Conservation (phyloP, 768 basidiomycete species). For the Pilatotrama ljubarskyi region DNA sequence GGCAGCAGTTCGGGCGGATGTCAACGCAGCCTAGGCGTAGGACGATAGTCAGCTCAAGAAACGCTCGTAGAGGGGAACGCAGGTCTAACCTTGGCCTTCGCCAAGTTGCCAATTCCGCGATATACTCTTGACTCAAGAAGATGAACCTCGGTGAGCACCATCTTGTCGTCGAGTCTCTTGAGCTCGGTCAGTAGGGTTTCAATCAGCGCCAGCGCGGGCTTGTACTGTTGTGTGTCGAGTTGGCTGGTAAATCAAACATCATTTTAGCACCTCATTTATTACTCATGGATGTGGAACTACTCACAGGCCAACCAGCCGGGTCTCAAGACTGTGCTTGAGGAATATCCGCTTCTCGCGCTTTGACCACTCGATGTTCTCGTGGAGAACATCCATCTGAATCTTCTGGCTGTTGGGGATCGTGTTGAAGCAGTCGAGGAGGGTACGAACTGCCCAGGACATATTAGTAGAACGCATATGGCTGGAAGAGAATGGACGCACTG, state of each 20-base stretch:
- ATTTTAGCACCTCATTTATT: neutral
- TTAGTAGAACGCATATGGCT: neutral
- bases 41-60: neutral
- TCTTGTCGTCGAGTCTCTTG: conserved; percentile 93
- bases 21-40: conserved; percentile 72
- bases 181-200: conserved; percentile 89
- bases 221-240: conserved; percentile 74
- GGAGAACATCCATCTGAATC: conserved; percentile 81
- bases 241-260: conserved; percentile 43
- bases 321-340: conserved; percentile 91
- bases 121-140: conserved; percentile 91
- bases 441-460: conserved; percentile 64
- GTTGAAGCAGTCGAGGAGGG: conserved; percentile 87
- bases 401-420: conserved; percentile 72
- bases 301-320: conserved; percentile 76
- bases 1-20: conserved; percentile 89
- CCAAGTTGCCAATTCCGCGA: conserved; percentile 83
- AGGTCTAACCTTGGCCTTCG: conserved; percentile 80
- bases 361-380: conserved; percentile 93
- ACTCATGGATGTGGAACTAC: conserved; percentile 21
- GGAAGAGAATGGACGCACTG: conserved; percentile 50
- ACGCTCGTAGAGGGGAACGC: neutral
- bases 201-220: conserved; percentile 77
- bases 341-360: conserved; percentile 92
- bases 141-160: conserved; percentile 96